Conservation (phyloP, 768 basidiomycete species). For the Pleurotus platypus region DNA sequence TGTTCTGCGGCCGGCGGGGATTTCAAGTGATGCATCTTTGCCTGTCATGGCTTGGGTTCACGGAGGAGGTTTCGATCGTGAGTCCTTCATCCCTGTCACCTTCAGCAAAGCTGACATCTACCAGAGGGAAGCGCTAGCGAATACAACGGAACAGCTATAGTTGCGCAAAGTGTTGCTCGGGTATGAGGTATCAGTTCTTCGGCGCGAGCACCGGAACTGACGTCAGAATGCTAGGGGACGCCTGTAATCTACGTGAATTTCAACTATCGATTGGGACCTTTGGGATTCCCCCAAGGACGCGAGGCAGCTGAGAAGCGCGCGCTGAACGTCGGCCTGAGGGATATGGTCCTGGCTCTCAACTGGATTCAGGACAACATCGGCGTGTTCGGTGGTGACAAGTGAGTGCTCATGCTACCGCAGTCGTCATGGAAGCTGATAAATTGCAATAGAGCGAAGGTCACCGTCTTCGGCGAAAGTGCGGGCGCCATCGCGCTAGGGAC, state of each 20-base stretch:
- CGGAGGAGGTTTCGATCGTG: conserved; percentile 31
- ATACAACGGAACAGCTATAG: conserved; percentile 28
- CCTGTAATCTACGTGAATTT: conserved; percentile 46
- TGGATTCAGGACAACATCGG: conserved; percentile 62
- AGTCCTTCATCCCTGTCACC: conserved; percentile 15
- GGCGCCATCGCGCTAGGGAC: conserved; percentile 45
- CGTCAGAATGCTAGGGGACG: conserved; percentile 21
- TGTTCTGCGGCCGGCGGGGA: conserved; percentile 31
- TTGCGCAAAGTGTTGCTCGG: conserved; percentile 19
- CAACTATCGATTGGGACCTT: conserved; percentile 48
- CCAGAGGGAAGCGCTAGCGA: conserved; percentile 3
- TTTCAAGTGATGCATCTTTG: conserved; percentile 14
- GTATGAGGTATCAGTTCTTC: conserved; percentile 12
- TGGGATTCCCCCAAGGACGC: conserved; percentile 43
- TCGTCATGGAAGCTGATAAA: neutral
- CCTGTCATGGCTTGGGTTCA: conserved; percentile 45
- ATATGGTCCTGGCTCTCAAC: conserved; percentile 39
- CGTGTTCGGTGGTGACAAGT: conserved; percentile 54
- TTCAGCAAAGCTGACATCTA: neutral
- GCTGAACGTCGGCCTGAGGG: conserved; percentile 44
- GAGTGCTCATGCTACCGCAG: neutral
- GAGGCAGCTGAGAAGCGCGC: conserved; percentile 33
- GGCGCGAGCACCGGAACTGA: neutral
- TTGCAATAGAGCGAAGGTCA: conserved; percentile 31
- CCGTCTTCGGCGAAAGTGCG: conserved; percentile 53